Evolutionary conservation across 192 early-diverging fungal species (phyloP), one percentile per base, ranked within the genome.

Genomic region (Coemansia sp.): DNA sequence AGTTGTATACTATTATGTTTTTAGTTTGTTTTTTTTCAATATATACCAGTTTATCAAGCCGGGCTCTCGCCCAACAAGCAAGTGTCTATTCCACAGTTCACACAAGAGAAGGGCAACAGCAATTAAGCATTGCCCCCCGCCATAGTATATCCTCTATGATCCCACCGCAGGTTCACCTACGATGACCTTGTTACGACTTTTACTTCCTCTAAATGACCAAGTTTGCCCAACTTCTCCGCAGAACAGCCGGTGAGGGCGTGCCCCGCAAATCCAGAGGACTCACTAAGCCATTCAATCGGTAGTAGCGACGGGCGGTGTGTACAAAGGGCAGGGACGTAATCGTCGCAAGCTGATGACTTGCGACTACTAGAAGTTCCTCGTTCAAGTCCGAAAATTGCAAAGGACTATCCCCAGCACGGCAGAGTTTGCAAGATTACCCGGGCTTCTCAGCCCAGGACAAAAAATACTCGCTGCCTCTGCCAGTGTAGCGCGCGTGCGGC

Each of bases 181-280:
- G 79, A 86, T 85, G 85, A 89, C 87, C 87, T 88, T 90, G 86
- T 89, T 87, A 89, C 87, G 83, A 90, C 88, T 91, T 89, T 86
- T 91, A 91, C 88, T 91, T 91, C 88, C 90, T 91, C 88, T 91
- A 88, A 91, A 90, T 88, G 87, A 86, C 84, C 88, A 88, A 91
- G 89, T 90, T 91, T 89, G 87, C 74, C 86, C 79, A 77, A 85
- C 78, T 89, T 91, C 83, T 86, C 83, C 61, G 70, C 48, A 50
- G 54, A 25, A 20, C 66, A 65, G 70, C 74, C 74, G 48, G 68
- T 63, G 49, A 70, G 32, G 66, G 83, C 76, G 72, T 63, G 70
- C 31, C 61, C 48, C 34, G 58, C 73, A 72, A 83, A 86, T 90
- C 89, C 88, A 80, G 85, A 84, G 84, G 87, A 74, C 86, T 90